These are phyloP conservation scores for Aspergillus avenaceus DNA, from an alignment of 495 filamentous ascomycete genomes.

Conservation along the genomic window DNA sequence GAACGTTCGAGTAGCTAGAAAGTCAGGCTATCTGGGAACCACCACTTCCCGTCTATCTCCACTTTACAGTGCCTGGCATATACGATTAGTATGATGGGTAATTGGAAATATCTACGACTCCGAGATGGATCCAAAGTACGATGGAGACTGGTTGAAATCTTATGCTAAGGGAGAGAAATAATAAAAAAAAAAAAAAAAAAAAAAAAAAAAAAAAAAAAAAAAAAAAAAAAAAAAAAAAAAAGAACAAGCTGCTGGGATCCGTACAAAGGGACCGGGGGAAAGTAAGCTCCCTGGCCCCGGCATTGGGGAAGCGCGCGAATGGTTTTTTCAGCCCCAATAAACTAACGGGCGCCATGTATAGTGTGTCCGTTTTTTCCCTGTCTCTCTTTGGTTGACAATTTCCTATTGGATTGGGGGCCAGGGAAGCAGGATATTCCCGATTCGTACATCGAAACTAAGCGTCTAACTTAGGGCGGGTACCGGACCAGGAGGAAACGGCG, in stretches of 20 bases:
- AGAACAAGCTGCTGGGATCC: not conserved
- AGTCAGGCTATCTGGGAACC: constrained; percentile 1
- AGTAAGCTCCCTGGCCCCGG: constrained; percentile 4
- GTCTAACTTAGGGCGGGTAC: constrained; percentile 3
- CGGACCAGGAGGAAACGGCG: constrained; percentile 6
- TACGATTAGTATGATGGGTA: not conserved
- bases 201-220: no score
- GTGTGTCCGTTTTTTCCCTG: constrained; percentile 1
- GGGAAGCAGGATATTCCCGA: constrained; percentile 10
- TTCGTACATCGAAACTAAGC: constrained; percentile 7
- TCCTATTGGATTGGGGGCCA: constrained; percentile 12
- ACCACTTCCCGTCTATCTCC: not conserved
- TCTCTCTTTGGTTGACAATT: constrained; percentile 1
- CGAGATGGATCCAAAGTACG: not conserved
- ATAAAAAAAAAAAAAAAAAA: no score
- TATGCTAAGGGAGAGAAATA: no score
- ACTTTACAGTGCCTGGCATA: constrained; percentile 2
- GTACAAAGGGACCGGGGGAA: not conserved
- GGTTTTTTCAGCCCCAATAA: constrained; percentile 5
- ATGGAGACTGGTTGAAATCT: not conserved
- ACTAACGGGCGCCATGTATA: constrained; percentile 2
- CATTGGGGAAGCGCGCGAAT: constrained; percentile 3
- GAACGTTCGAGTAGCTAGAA: not conserved
- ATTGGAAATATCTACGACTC: not conserved
- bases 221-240: no score